A percentile compares a stretch with the other conserved stretches of the same genome.
These are phyloP conservation scores for Ampelomyces quisqualis DNA, from an alignment of 2,329 filamentous ascomycete genomes.

Conservation along the genomic window DNA sequence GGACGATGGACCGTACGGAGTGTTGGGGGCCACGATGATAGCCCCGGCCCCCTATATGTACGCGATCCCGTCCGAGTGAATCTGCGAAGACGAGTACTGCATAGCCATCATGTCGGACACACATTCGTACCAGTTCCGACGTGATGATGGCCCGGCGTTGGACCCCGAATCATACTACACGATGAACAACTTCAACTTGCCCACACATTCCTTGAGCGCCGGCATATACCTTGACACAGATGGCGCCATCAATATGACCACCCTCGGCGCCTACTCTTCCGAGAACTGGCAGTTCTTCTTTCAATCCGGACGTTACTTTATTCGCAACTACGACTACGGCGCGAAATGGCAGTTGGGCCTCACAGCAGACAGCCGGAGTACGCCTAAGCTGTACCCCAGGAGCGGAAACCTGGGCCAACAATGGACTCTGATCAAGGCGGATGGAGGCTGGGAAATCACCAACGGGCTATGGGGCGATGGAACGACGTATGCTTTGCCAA, in stretches of 20 bases:
- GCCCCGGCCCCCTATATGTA: too few species aligned
- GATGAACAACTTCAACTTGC: slow-evolving; percentile 6
- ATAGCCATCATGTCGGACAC: background rate
- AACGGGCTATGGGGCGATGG: slow-evolving; percentile 3
- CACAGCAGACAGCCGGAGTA: background rate
- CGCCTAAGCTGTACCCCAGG: background rate
- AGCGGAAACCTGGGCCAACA: background rate
- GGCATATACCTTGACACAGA: slow-evolving; percentile 1
- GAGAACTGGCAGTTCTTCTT: slow-evolving; percentile 23
- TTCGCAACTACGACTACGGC: slow-evolving; percentile 22
- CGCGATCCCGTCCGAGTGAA: too few species aligned
- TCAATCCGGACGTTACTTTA: slow-evolving; percentile 18
- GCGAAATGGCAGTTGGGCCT: slow-evolving; percentile 13
- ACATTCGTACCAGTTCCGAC: background rate
- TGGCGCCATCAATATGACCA: slow-evolving; percentile 9
- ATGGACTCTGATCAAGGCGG: background rate
- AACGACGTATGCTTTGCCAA: background rate
- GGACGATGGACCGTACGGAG: too few species aligned
- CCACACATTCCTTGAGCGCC: slow-evolving; percentile 1
- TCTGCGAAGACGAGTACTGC: too few species aligned
- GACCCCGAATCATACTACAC: slow-evolving; percentile 10
- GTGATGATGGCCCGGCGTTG: slow-evolving; percentile 1
- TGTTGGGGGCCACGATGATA: too few species aligned
- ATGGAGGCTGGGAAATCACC: background rate
- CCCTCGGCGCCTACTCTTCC: slow-evolving; percentile 3